Evolutionary conservation across 2,329 filamentous ascomycete genomes (phyloP).

Genomic region (Epichloe bromicola): DNA sequence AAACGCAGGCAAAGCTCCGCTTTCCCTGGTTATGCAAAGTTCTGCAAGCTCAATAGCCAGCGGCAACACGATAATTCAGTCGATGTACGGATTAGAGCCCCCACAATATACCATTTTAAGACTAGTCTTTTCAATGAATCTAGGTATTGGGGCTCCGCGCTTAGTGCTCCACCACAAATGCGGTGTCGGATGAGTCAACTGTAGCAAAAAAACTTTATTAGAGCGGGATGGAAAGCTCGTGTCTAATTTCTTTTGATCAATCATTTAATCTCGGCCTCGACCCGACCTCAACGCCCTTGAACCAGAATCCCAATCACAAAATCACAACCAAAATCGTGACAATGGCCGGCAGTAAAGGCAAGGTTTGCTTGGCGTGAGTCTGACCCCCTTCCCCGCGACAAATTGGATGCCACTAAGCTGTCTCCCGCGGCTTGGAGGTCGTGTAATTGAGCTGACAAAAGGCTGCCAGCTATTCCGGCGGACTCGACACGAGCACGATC

Average conservation of each 20-base stretch:
- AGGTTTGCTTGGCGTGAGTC: conserved; percentile 2
- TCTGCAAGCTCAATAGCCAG: no score
- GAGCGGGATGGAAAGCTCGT: neutral
- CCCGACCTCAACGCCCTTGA: neutral
- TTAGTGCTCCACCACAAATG: neutral
- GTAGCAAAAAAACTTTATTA: neutral
- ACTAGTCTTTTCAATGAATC: neutral
- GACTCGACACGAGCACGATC: conserved; percentile 30
- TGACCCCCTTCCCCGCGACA: neutral
- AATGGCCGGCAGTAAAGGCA: conserved; percentile 1
- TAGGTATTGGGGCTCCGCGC: neutral
- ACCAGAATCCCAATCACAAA: neutral
- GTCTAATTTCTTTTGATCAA: neutral
- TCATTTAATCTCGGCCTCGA: neutral
- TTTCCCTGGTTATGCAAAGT: no score
- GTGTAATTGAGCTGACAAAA: neutral
- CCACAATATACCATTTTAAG: neutral
- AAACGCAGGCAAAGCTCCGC: no score
- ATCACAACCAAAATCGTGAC: no score
- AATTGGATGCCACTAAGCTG: neutral
- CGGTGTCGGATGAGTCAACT: neutral
- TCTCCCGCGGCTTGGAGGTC: neutral
- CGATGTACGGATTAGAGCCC: no score
- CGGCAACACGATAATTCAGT: no score
- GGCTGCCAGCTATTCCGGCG: conserved; percentile 7